phyloP scores from a whole-genome alignment of 345 rosid genomes.

The Leavenworthia alabamica region DNA sequence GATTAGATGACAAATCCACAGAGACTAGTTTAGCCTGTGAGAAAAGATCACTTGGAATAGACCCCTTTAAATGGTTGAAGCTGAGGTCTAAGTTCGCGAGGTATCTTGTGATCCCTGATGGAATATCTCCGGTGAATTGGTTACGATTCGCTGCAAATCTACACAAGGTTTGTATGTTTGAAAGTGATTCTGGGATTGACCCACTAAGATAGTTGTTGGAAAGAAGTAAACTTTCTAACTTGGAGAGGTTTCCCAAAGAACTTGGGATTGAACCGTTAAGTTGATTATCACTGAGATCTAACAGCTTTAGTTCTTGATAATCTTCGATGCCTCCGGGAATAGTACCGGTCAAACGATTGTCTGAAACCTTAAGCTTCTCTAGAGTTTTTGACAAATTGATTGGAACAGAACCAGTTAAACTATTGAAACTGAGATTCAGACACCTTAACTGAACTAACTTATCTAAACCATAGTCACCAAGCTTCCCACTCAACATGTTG shows the following conservation, averaged over 20 bases:
- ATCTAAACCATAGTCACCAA: conserved; percentile 38
- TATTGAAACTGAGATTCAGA: conserved; percentile 45
- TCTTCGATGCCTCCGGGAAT: conserved; percentile 41
- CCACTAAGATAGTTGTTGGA: conserved; percentile 46
- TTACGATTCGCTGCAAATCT: conserved; percentile 64
- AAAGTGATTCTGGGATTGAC: conserved; percentile 39
- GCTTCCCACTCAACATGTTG: conserved; percentile 34
- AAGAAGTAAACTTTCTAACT: conserved; percentile 41
- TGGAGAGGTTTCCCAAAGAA: conserved; percentile 43
- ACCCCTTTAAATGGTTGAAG: conserved; percentile 41
- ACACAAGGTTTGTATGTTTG: conserved; percentile 35
- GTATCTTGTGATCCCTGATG: conserved; percentile 41
- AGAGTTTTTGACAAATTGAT: conserved; percentile 30
- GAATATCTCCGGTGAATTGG: conserved; percentile 40
- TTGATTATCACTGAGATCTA: conserved; percentile 50
- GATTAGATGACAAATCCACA: conserved; percentile 58
- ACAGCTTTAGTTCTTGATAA: conserved; percentile 30
- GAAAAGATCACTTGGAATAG: conserved; percentile 46
- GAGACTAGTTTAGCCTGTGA: conserved; percentile 24
- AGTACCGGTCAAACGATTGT: conserved; percentile 32
- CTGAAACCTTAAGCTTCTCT: conserved; percentile 46
- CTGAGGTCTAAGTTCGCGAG: conserved; percentile 52
- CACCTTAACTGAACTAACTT: conserved; percentile 40
- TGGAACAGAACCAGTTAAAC: conserved; percentile 39
- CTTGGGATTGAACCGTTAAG: conserved; percentile 48